Base-by-base conservation (phyloP, 805 yeast genomes). In the Suhomyces vadensis region DNA sequence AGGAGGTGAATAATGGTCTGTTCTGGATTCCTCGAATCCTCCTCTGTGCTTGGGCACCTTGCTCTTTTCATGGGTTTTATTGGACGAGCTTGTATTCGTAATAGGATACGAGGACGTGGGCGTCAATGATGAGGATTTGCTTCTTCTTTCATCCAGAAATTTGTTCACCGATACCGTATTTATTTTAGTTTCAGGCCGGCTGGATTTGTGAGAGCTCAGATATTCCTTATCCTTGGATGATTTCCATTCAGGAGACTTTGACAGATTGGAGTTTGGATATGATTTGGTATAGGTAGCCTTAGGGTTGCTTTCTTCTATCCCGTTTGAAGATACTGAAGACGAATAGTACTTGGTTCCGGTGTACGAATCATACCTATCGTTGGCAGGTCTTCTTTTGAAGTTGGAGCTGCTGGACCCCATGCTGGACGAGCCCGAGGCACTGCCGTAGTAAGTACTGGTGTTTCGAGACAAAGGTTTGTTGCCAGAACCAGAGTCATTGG, bases 321-420 rank as follows among this genome's bases (percentile, higher is more conserved):
- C 41, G 13, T 42, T 37, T 13, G 27, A 24, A 20, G 44, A 31
- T 6, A 39, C 42, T 31, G 42, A 39, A 3, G 41, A 38, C 10
- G 29, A 35, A 31, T 43, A 49, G 35, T 46, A 45, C 42, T 46
- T 49, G 33, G 46, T 46, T 19, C 54, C 48, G 13, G 53, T 37
- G 31, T 53, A 58, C 20, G 55, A 52, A 25, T 58, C 60, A 27
- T 56, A 55, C 39, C 61, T 45, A 25, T 56, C 61, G 9, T 26
- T 46, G 2, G 38, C 43, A 6, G 48, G 50, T 33, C 56, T 44
- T 24, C 58, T 37, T 31, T 50, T 55, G 36, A 48, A 42, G 9
- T 29, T 22, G 17, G 44, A 31, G n/a, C 13, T 16, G 9, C 38
- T 20, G n/a, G 43, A 26, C 9, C 20, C 19, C 19, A 29, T 29